Conservation (phyloP, 768 basidiomycete genomes). For the Leccinum subtestaceum region DNA sequence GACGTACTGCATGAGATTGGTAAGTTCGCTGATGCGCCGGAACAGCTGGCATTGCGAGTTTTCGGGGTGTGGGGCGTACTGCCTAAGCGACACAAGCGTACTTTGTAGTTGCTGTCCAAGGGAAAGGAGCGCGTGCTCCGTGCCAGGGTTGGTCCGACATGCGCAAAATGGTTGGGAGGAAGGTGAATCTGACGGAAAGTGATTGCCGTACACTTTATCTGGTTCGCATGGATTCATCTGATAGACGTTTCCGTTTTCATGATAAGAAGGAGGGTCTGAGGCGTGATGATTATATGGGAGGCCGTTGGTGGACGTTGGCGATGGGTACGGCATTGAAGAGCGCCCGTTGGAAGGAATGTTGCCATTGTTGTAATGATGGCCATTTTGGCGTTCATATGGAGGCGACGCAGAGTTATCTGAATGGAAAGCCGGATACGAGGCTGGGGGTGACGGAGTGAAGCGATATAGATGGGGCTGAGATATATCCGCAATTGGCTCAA, state of each 20-base stretch:
- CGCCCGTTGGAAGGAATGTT: slow-evolving; percentile 29
- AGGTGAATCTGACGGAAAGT: slow-evolving; percentile 31
- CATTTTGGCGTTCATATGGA: slow-evolving; percentile 34
- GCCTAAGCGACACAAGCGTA: slow-evolving; percentile 54
- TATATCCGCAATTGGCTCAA: slow-evolving; percentile 54
- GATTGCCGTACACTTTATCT: slow-evolving; percentile 34
- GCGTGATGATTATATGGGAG: slow-evolving; percentile 34
- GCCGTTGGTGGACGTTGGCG: slow-evolving; percentile 34
- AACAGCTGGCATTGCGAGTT: slow-evolving; percentile 54
- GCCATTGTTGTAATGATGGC: slow-evolving; percentile 33
- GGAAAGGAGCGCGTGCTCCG: slow-evolving; percentile 55
- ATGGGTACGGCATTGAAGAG: slow-evolving; percentile 33
- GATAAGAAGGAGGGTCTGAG: slow-evolving; percentile 32
- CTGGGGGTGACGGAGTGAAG: slow-evolving; percentile 61
- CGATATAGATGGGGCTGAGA: slow-evolving; percentile 58
- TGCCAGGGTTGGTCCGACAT: slow-evolving; percentile 62
- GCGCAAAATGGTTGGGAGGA: slow-evolving; percentile 47
- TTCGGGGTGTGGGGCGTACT: slow-evolving; percentile 57
- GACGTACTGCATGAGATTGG: slow-evolving; percentile 65
- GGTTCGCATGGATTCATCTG: slow-evolving; percentile 35
- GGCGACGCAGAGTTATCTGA: slow-evolving; percentile 39
- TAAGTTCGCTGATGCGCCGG: slow-evolving; percentile 58
- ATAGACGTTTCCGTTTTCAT: slow-evolving; percentile 36
- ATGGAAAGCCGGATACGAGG: slow-evolving; percentile 53
- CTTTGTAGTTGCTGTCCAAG: slow-evolving; percentile 63